Evolutionary conservation across 2,329 filamentous ascomycete genomes (phyloP), one percentile per base, ranked within the genome.

Genomic region (Thyridium curvatum): DNA sequence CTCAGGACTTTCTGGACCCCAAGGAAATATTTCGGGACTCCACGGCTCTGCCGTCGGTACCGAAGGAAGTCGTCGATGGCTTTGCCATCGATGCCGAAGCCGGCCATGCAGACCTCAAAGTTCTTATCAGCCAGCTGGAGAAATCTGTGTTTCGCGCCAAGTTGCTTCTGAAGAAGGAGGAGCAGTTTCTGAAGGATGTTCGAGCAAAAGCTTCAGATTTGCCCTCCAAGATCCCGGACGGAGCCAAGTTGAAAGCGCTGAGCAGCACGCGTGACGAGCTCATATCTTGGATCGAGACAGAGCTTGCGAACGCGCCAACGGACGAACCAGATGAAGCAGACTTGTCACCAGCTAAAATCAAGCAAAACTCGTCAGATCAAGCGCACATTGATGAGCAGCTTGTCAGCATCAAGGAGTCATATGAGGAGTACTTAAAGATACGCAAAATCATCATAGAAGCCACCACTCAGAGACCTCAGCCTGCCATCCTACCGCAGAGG

Each of bases 211-310:
- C 59, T 6, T 57, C 63, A 14, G 51, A 55, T 32, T 55, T 60
- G 8, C 59, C 62, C 2, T 59, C 59, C 31, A 52, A 52, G 14
- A 48, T 69, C 30, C 49, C 53, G 10, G 54, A 59, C 12, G 47
- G 52, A 38, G 55, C 62, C 13, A 74, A 71, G 44, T 47, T 78
- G 3, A 62, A 68, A 35, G 79, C 79, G 12, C 59, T 84, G 9
- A 69, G 67, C 32, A 61, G 61, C 8, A 75, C 79, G 10, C 68
- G 80, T 13, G 71, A 72, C 37, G 74, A 77, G 44, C 65, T 84
- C 37, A 82, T 84, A 42, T 65, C 59, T 41, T 84, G 79, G 79
- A 81, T 84, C 41, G 79, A 84, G 54, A 62, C 60, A 5, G 80
- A 83, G 52, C 59, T 84, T 16, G 61, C 67, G 37, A 75, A 73